Conservation (phyloP, 768 basidiomycete species). For the Clitopilus passeckerianus region DNA sequence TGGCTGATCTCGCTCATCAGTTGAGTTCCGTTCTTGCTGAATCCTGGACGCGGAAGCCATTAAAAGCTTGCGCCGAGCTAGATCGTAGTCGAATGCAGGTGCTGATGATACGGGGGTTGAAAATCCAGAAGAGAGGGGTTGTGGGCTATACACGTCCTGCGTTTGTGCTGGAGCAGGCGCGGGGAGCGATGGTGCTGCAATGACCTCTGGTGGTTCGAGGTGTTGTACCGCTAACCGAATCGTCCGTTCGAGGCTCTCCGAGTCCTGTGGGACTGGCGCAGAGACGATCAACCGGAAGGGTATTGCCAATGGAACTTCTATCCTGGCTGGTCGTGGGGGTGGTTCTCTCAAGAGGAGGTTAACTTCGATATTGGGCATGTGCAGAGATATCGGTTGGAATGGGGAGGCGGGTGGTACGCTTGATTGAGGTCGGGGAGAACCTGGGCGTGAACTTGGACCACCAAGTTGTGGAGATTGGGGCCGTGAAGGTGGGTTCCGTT, state of each 20-base stretch:
- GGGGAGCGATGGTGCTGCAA: constrained; percentile 7
- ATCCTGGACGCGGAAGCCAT: constrained; percentile 36
- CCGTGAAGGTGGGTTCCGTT: constrained; percentile 47
- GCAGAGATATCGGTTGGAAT: constrained; percentile 11
- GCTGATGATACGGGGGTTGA: constrained; percentile 46
- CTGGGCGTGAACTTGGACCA: constrained; percentile 50
- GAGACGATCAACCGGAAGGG: constrained; percentile 48
- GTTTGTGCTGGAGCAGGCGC: constrained; percentile 14
- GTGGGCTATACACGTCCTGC: constrained; percentile 24
- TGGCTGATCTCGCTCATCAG: constrained; percentile 9
- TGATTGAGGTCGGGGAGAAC: constrained; percentile 35
- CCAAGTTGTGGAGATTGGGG: constrained; percentile 55
- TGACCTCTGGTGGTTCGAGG: constrained; percentile 36
- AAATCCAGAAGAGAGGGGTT: constrained; percentile 43
- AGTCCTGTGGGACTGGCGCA: constrained; percentile 29
- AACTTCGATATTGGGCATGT: constrained; percentile 43
- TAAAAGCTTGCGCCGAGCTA: constrained; percentile 46
- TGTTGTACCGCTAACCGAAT: constrained; percentile 64
- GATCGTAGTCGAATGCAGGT: constrained; percentile 45
- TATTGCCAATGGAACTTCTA: constrained; percentile 61
- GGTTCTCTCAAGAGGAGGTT: constrained; percentile 51
- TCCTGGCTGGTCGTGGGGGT: constrained; percentile 34
- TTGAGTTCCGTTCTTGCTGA: constrained; percentile 10
- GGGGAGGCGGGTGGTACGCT: background rate
- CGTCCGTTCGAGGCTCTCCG: constrained; percentile 27